phyloP scores from a whole-genome alignment of 169 alveolate species.

The Blepharisma undulans region DNA sequence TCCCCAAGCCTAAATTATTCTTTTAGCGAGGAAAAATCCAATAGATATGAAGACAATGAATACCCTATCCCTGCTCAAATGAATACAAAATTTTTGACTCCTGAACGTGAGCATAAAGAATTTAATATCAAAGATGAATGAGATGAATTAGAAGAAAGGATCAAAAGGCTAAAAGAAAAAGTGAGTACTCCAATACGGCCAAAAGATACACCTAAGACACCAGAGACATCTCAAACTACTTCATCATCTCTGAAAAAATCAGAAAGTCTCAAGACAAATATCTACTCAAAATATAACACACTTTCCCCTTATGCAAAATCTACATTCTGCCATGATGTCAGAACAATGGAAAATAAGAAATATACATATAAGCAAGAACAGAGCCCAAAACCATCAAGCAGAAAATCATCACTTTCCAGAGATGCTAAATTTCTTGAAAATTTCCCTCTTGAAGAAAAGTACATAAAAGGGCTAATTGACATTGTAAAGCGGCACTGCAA shows the following conservation, averaged over 20 bases:
- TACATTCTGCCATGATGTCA: neutral
- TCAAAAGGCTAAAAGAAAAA: neutral
- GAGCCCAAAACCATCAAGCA: neutral
- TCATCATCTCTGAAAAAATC: neutral
- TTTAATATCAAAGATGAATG: neutral
- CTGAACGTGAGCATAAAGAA: neutral
- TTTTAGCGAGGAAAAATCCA: neutral
- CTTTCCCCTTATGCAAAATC: neutral
- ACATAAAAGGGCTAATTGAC: neutral
- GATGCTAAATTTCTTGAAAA: neutral
- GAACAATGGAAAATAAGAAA: neutral
- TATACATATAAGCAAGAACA: neutral
- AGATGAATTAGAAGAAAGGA: neutral
- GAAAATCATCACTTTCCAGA: neutral
- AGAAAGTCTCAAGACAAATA: neutral
- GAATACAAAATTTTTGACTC: neutral
- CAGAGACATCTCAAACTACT: neutral
- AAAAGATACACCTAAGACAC: neutral
- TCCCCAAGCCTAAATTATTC: neutral
- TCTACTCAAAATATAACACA: neutral
- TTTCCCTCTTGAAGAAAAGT: neutral
- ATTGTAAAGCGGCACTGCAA: neutral
- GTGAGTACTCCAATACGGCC: neutral
- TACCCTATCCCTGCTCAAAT: neutral
- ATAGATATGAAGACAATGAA: neutral